Evolutionary conservation across 2,329 filamentous ascomycete species (phyloP).

Genomic region (Xylariales sp.): DNA sequence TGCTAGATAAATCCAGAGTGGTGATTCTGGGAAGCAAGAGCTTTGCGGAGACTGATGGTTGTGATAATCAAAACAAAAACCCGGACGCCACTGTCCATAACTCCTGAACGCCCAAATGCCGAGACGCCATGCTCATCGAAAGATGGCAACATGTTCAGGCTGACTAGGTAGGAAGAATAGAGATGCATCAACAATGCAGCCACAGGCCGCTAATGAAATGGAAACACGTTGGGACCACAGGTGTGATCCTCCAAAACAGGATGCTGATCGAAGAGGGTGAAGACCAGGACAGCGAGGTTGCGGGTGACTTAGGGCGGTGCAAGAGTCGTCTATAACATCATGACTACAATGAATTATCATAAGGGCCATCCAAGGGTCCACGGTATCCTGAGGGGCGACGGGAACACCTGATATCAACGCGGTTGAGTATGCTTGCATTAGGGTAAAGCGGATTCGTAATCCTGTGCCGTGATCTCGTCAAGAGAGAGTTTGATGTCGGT

Average conservation of each 20-base stretch:
- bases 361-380: constrained; percentile 24
- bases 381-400: constrained; percentile 24
- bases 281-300: constrained; percentile 11
- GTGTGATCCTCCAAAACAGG: constrained; percentile 2
- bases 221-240: constrained; percentile 7
- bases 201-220: constrained; percentile 15
- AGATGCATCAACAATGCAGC: constrained; percentile 18
- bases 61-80: no score
- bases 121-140: constrained; percentile 14
- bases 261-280: constrained; percentile 4
- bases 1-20: no score
- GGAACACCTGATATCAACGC: constrained; percentile 16
- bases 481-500: constrained; percentile 43
- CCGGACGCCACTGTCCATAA: constrained; percentile 14
- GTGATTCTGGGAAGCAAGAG: no score
- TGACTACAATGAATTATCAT: constrained; percentile 19
- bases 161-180: constrained; percentile 13
- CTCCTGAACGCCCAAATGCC: constrained; percentile 14
- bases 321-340: constrained; percentile 20
- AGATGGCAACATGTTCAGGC: constrained; percentile 11
- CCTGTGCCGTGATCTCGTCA: constrained; percentile 38
- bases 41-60: no score
- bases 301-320: constrained; percentile 9
- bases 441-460: constrained; percentile 8
- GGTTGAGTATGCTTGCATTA: constrained; percentile 8